Conservation (phyloP, 2,329 filamentous ascomycete genomes). For the Clarireedia hainanense region DNA sequence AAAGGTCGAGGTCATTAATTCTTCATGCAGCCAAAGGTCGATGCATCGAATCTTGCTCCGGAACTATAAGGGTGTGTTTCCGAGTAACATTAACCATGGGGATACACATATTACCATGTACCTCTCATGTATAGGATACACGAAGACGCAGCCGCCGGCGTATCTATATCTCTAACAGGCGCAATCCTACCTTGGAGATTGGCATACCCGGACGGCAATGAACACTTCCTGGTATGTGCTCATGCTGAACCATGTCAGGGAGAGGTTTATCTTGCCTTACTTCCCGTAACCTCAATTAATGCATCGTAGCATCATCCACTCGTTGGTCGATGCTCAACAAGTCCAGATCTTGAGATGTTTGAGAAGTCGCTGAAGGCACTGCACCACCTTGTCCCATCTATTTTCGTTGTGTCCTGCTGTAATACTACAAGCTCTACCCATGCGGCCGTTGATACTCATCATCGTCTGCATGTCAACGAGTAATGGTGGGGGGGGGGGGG, state of each 20-base stretch:
- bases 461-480: slow-evolving; percentile 9
- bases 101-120: slow-evolving; percentile 5
- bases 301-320: slow-evolving; percentile 7
- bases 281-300: slow-evolving; percentile 1
- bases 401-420: neutral
- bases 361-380: slow-evolving; percentile 2
- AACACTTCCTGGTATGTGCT: slow-evolving; percentile 22
- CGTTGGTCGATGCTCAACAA: slow-evolving; percentile 6
- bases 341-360: slow-evolving; percentile 1
- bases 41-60: slow-evolving; percentile 20
- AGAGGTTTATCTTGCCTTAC: neutral
- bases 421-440: slow-evolving; percentile 5
- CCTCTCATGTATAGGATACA: slow-evolving; percentile 16
- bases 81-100: slow-evolving; percentile 17
- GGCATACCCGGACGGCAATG: slow-evolving; percentile 14
- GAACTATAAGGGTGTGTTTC: slow-evolving; percentile 23
- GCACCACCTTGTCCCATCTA: neutral
- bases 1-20: too few species aligned
- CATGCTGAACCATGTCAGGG: neutral
- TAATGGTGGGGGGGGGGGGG: slow-evolving; percentile 3
- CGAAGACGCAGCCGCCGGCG: neutral
- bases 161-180: slow-evolving; percentile 6
- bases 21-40: neutral
- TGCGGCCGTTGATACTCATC: slow-evolving; percentile 7
- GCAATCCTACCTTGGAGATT: neutral